A percentile compares a stretch with the other conserved stretches of the same genome.
Conservation (phyloP, 176 grass and related monocot species). For the Phragmites australis region DNA sequence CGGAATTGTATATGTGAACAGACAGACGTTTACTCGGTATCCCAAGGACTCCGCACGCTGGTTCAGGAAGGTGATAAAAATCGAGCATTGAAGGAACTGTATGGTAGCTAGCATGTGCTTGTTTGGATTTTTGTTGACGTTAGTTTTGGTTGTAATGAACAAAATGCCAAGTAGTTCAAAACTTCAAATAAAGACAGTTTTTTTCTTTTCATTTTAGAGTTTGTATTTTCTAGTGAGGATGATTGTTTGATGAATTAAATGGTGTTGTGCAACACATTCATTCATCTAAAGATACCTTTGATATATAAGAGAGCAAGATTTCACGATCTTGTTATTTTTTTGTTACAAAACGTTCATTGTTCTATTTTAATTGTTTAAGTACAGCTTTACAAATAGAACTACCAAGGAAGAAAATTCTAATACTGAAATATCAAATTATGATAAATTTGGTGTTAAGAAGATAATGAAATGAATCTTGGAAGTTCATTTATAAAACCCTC, state of each 20-base stretch:
- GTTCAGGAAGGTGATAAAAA: conserved; percentile 55
- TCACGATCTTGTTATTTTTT: background rate
- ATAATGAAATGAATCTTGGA: too few species aligned
- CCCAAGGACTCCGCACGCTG: conserved; percentile 62
- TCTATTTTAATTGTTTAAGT: background rate
- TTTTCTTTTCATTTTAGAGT: background rate
- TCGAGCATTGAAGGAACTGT: background rate
- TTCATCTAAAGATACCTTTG: background rate
- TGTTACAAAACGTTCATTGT: background rate
- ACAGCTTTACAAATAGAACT: background rate
- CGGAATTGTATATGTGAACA: conserved; percentile 44
- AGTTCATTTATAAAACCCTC: too few species aligned
- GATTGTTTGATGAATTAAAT: background rate
- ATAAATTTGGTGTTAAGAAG: too few species aligned
- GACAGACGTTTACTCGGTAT: conserved; percentile 40
- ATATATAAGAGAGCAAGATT: background rate
- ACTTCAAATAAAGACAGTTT: background rate
- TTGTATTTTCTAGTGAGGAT: background rate
- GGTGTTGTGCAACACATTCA: background rate
- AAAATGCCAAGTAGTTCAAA: conserved; percentile 1
- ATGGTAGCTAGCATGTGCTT: background rate
- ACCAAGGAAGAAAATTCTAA: background rate
- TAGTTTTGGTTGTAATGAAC: conserved; percentile 25
- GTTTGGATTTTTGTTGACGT: background rate
- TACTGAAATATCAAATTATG: background rate